Conservation (phyloP, 2,329 filamentous ascomycete species). For the Aspergillus ibericus region DNA sequence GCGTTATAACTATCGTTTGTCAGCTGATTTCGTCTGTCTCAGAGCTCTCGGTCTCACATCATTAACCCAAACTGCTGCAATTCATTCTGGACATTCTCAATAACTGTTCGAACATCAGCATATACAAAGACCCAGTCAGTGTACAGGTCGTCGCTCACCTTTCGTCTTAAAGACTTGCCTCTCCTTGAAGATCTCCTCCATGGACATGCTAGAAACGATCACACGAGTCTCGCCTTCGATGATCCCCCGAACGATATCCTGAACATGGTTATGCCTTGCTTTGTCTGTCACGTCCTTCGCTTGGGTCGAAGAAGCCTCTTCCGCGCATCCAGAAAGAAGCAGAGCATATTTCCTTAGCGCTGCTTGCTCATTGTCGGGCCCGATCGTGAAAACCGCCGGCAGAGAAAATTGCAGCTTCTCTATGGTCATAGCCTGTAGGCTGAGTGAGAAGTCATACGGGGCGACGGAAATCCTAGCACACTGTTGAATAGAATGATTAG, state of each 20-base stretch:
- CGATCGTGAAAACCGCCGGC: constrained; percentile 82
- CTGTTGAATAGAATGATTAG: constrained; percentile 14
- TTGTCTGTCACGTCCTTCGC: constrained; percentile 41
- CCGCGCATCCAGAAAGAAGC: constrained; percentile 66
- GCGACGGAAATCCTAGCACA: constrained; percentile 42
- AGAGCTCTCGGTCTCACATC: constrained; percentile 50
- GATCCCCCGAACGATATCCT: constrained; percentile 84
- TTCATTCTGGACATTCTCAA: constrained; percentile 74
- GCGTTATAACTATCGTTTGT: constrained; percentile 57
- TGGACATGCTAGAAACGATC: constrained; percentile 84
- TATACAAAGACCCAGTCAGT: neutral
- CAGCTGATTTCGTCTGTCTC: neutral
- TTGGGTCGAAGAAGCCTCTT: constrained; percentile 37
- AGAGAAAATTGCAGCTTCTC: constrained; percentile 83
- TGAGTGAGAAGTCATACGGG: constrained; percentile 75
- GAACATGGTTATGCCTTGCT: constrained; percentile 64
- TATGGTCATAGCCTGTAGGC: constrained; percentile 82
- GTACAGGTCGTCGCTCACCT: constrained; percentile 39
- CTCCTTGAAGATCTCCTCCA: constrained; percentile 84
- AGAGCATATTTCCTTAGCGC: constrained; percentile 80
- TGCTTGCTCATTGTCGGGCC: constrained; percentile 69
- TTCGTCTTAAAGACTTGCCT: constrained; percentile 74
- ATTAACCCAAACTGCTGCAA: constrained; percentile 77
- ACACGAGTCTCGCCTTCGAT: constrained; percentile 86
- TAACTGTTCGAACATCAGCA: constrained; percentile 48